Conservation (phyloP, 257 asterid species). For the Jasminum sambac region DNA sequence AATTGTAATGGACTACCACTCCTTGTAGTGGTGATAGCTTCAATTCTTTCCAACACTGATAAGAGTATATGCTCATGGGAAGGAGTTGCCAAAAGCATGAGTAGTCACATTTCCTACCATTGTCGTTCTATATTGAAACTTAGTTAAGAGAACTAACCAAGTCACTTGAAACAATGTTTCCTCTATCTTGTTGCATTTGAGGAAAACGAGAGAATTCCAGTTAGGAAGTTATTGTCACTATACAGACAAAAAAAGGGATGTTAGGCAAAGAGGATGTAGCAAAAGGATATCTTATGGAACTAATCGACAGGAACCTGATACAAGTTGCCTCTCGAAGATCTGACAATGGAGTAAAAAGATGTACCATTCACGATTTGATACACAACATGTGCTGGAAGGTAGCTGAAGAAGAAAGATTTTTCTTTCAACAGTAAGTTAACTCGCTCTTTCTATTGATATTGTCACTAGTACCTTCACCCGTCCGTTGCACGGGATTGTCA, state of each 20-base stretch:
- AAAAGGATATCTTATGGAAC: neutral
- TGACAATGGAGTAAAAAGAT: neutral
- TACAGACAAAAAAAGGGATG: neutral
- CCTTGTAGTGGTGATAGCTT: neutral
- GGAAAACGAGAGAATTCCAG: neutral
- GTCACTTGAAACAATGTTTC: neutral
- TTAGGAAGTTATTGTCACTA: neutral
- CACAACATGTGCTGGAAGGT: neutral
- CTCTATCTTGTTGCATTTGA: neutral
- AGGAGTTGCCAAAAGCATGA: neutral
- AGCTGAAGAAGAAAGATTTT: neutral
- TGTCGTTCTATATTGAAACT: no score
- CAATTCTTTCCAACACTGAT: neutral
- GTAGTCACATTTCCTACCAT: no score
- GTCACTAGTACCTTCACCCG: no score
- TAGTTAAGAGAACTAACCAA: no score
- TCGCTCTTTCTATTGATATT: neutral
- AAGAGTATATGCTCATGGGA: neutral
- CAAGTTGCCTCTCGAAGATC: neutral
- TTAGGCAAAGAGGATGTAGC: neutral
- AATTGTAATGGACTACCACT: neutral
- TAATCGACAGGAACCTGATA: neutral
- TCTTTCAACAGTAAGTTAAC: neutral
- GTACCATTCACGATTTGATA: neutral
- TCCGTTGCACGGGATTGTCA: no score